Evolutionary conservation across 2,329 filamentous ascomycete genomes (phyloP).

Genomic region (Annulohypoxylon truncatum): DNA sequence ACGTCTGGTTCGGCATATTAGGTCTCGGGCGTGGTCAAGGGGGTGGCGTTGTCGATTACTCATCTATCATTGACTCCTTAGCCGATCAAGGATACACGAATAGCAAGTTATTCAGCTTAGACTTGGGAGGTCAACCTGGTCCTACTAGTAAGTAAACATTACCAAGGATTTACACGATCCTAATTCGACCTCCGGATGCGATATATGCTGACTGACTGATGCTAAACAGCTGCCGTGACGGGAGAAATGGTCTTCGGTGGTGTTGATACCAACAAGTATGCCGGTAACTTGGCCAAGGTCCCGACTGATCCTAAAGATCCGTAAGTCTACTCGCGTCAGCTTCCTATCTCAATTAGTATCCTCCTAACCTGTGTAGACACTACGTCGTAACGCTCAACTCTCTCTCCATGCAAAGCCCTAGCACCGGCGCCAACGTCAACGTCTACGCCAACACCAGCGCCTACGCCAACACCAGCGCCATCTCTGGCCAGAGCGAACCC

Average conservation of each 20-base stretch:
- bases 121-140: constrained; percentile 55
- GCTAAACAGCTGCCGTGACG: constrained; percentile 49
- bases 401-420: constrained; percentile 38
- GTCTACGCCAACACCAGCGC: too few species aligned
- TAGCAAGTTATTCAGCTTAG: constrained; percentile 63
- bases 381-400: constrained; percentile 46
- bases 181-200: not conserved
- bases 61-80: constrained; percentile 64
- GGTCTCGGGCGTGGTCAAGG: constrained; percentile 59
- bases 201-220: constrained; percentile 44
- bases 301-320: constrained; percentile 54
- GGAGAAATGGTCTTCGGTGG: constrained; percentile 67
- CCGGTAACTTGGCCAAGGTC: constrained; percentile 58
- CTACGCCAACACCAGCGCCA: not conserved
- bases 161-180: not conserved
- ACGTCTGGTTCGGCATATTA: constrained; percentile 64
- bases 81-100: constrained; percentile 59
- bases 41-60: constrained; percentile 60
- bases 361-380: constrained; percentile 39
- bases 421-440: not conserved
- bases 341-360: not conserved
- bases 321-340: constrained; percentile 42
- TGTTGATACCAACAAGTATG: constrained; percentile 63
- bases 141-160: constrained; percentile 42
- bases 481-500: constrained; percentile 10